phyloP scores from a whole-genome alignment of 495 filamentous ascomycete species.

The Bacidia gigantensis region DNA sequence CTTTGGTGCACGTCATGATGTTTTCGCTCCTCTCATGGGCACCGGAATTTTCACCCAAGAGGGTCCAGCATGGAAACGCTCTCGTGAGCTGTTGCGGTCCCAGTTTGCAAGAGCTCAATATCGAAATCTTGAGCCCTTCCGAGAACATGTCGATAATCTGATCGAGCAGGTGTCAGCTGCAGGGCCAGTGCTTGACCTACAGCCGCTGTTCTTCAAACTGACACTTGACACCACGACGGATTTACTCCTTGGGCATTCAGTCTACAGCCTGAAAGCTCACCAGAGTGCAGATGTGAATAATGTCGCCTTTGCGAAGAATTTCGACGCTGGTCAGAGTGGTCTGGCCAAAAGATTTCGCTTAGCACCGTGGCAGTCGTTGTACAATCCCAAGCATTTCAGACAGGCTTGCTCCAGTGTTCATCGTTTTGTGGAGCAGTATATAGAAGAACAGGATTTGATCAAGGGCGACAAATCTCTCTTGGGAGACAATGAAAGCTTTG shows the following conservation, averaged over 20 bases:
- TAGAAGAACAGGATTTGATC: constrained; percentile 15
- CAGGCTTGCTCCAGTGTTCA: constrained; percentile 28
- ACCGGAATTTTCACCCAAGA: constrained; percentile 29
- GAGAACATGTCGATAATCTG: constrained; percentile 32
- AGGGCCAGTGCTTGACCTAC: constrained; percentile 27
- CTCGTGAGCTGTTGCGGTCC: constrained; percentile 33
- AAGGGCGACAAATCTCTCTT: neutral
- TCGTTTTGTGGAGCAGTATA: constrained; percentile 26
- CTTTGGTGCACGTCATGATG: constrained; percentile 21
- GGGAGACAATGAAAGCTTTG: constrained; percentile 13
- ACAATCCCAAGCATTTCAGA: constrained; percentile 22
- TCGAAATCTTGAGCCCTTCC: constrained; percentile 29
- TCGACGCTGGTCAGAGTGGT: constrained; percentile 26
- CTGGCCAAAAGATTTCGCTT: constrained; percentile 28
- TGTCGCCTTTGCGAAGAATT: constrained; percentile 25
- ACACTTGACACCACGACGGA: constrained; percentile 21
- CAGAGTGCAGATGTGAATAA: constrained; percentile 12
- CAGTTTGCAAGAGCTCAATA: constrained; percentile 29
- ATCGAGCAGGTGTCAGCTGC: constrained; percentile 24
- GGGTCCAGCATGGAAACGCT: constrained; percentile 37
- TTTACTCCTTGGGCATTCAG: constrained; percentile 26
- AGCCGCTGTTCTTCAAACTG: constrained; percentile 34
- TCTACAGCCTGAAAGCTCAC: constrained; percentile 23
- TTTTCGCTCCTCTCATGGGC: constrained; percentile 24
- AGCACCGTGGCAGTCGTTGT: constrained; percentile 26